A percentile compares a stretch with the other conserved stretches of the same genome.
These are phyloP conservation scores for Thymus quinquecostatus DNA, from an alignment of 257 asterid species.

Conservation along the genomic window DNA sequence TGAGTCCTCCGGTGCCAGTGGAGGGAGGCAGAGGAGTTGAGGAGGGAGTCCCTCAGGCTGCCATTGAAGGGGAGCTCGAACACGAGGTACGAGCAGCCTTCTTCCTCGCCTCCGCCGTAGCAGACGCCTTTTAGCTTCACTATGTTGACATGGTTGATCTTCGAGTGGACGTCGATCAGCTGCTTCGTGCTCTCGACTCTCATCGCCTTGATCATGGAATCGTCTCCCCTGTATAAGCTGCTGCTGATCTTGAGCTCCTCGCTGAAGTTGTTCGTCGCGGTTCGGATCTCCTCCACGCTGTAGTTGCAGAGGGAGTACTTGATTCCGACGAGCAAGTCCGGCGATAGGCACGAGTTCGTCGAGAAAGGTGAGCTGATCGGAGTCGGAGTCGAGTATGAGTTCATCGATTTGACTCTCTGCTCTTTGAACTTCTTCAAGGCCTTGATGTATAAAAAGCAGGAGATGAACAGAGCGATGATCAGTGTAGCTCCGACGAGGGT, in stretches of 20 bases:
- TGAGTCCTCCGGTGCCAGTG: slow-evolving; percentile 63
- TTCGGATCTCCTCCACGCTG: slow-evolving; percentile 51
- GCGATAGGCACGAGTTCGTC: slow-evolving; percentile 63
- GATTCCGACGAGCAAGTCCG: slow-evolving; percentile 63
- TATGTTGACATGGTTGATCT: slow-evolving; percentile 69
- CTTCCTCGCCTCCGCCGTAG: slow-evolving; percentile 43
- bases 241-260: slow-evolving; percentile 37
- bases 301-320: slow-evolving; percentile 60
- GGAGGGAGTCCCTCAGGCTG: slow-evolving; percentile 55
- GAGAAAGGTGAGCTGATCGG: slow-evolving; percentile 53
- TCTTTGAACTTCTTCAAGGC: slow-evolving; percentile 45
- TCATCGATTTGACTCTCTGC: slow-evolving; percentile 29
- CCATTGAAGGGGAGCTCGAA: slow-evolving; percentile 68
- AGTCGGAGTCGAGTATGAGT: slow-evolving; percentile 61
- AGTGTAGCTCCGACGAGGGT: slow-evolving; percentile 48
- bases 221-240: slow-evolving; percentile 52
- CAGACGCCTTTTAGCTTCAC: slow-evolving; percentile 70
- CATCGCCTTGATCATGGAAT: slow-evolving; percentile 53
- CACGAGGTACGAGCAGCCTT: slow-evolving; percentile 51
- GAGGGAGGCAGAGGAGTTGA: slow-evolving; percentile 35
- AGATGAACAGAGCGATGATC: slow-evolving; percentile 37
- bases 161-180: slow-evolving; percentile 66
- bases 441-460: slow-evolving; percentile 47
- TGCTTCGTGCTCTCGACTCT: slow-evolving; percentile 47
- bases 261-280: slow-evolving; percentile 46